phyloP scores from a whole-genome alignment of 1,284 basidiomycete species.

The Wallemia mellicola region DNA sequence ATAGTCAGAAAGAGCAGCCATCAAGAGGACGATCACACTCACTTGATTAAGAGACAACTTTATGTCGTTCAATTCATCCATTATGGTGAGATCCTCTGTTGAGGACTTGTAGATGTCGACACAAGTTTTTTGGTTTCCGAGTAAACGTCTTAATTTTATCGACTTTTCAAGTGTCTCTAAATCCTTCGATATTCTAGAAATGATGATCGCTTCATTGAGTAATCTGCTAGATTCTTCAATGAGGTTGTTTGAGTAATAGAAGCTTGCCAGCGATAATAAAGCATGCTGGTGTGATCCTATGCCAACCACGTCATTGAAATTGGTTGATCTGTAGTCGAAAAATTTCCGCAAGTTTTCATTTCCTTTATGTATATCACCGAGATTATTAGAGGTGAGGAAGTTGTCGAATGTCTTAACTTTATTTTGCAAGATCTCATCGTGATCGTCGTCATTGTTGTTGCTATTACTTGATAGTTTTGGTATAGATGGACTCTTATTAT shows the following conservation, averaged over 20 bases:
- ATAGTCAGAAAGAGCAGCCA: neutral
- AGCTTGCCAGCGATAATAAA: neutral
- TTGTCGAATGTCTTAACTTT: neutral
- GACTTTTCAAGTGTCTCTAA: neutral
- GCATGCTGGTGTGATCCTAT: neutral
- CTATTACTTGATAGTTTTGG: too few species aligned
- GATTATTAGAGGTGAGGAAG: neutral
- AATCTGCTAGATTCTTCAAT: neutral
- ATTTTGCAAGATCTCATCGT: neutral
- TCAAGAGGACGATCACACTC: neutral
- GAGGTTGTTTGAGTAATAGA: neutral
- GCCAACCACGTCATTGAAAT: neutral
- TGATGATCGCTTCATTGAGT: neutral
- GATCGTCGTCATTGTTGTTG: too few species aligned
- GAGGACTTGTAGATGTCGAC: too few species aligned
- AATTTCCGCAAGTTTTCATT: neutral
- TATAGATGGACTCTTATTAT: neutral
- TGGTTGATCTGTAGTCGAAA: neutral
- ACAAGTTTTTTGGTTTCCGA: too few species aligned
- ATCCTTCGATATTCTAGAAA: neutral
- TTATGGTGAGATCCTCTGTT: neutral
- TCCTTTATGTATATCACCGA: neutral
- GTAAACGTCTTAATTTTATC: neutral
- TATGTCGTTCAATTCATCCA: neutral
- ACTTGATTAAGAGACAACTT: neutral